Base-by-base conservation (phyloP, 306 rosid genomes). In the Morella rubra region DNA sequence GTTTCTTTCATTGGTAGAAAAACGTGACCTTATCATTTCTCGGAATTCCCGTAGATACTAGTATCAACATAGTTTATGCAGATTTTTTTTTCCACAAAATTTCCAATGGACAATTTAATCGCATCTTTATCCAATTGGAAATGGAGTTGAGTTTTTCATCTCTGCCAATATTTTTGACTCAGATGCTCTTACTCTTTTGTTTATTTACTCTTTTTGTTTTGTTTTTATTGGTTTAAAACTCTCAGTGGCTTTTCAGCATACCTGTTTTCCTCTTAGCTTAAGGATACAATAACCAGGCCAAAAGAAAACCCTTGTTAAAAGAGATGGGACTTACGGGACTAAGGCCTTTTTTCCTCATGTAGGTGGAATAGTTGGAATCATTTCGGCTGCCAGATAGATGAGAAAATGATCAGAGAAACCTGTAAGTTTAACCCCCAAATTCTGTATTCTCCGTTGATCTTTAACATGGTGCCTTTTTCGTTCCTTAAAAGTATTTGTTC, bases 341-440 rank as follows among this genome's bases (percentile, higher is more conserved):
- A n/a, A 56, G 16, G 32, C 42, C 16, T 54, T 68, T 73, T 27
- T 32, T 73, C 71, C 75, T 66, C 13, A 11, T 76, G 77, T 46
- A 92, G 99, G 87, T 95, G 99, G 97, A 95, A 92, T 82, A 95
- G 99, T 83, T 95, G 99, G 99, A 95, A 95, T 81, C 92, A 95
- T 79, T 95, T 95, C 51, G 7, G 4, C 44, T 95, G 97, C 87
- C 78, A 86, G 64, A 90, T 92, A 69, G 77, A 89, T 73, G 99
- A 95, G 77, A 83, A 87, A 37, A 77, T 86, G 44, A 90, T 92
- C 86, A 72, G 81, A 81, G 84, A 84, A 87, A 95, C 99, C 5
- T 97, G 99, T 92, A 82, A 47, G 22, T 66, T 81, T 62, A 37
- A 19, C 15, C 42, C 76, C 32, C 60, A 18, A 41, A 42, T 53